A percentile compares a stretch with the other conserved stretches of the same genome.
Conservation (phyloP, 257 asterid species). For the Solanum neorickii region DNA sequence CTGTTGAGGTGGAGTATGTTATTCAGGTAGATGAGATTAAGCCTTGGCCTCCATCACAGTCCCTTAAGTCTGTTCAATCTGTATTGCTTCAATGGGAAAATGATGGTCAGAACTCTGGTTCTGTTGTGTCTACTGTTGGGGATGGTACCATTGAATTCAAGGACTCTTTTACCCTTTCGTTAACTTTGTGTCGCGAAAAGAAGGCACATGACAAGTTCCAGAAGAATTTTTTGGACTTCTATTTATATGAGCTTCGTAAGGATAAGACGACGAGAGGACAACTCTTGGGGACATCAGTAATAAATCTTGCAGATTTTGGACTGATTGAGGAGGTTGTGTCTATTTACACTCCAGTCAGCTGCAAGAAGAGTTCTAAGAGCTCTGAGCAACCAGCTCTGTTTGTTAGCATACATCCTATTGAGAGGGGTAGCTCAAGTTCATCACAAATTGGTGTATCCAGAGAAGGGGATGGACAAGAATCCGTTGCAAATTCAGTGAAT, state of each 20-base stretch:
- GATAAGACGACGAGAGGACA: slow-evolving; percentile 56
- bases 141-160: slow-evolving; percentile 42
- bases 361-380: slow-evolving; percentile 44
- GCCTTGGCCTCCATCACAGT: slow-evolving; percentile 86
- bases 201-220: slow-evolving; percentile 34
- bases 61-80: slow-evolving; percentile 54
- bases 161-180: slow-evolving; percentile 50
- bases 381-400: slow-evolving; percentile 43
- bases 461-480: slow-evolving; percentile 49
- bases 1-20: slow-evolving; percentile 35
- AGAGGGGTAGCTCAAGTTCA: slow-evolving; percentile 46
- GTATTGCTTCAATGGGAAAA: slow-evolving; percentile 75
- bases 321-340: slow-evolving; percentile 28
- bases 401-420: slow-evolving; percentile 46
- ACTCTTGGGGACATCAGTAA: slow-evolving; percentile 47
- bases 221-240: slow-evolving; percentile 62
- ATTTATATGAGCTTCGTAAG: slow-evolving; percentile 58
- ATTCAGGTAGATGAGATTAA: slow-evolving; percentile 51
- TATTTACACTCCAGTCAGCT: slow-evolving; percentile 43
- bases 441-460: slow-evolving; percentile 39
- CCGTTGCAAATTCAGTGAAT: slow-evolving; percentile 17
- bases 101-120: slow-evolving; percentile 48
- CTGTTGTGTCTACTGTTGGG: slow-evolving; percentile 48
- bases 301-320: slow-evolving; percentile 78
- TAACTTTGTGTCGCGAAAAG: slow-evolving; percentile 38